phyloP scores from a whole-genome alignment of 2,329 filamentous ascomycete species.

The Triangularia setosa region DNA sequence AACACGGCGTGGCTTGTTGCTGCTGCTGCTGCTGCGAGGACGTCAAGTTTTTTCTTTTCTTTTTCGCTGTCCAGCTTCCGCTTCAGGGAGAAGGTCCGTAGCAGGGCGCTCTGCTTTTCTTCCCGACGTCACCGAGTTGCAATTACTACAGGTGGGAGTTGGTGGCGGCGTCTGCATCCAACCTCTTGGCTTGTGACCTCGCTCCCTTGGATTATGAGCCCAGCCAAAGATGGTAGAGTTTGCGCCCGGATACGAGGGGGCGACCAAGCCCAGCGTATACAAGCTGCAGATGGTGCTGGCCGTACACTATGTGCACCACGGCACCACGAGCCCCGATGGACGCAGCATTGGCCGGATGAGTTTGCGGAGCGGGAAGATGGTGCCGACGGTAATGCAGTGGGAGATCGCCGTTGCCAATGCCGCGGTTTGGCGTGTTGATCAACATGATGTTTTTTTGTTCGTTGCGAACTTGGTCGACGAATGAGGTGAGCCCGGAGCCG shows the following conservation, averaged over 20 bases:
- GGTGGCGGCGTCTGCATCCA: neutral
- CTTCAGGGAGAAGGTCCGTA: neutral
- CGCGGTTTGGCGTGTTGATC: constrained; percentile 18
- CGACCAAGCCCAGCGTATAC: neutral
- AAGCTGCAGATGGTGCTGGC: neutral
- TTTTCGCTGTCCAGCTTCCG: neutral
- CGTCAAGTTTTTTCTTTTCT: neutral
- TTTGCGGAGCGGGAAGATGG: constrained; percentile 4
- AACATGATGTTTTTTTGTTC: constrained; percentile 4
- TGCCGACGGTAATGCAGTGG: constrained; percentile 18
- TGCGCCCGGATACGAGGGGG: neutral
- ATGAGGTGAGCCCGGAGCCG: constrained; percentile 8
- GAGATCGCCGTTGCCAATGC: constrained; percentile 21
- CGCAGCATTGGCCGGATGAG: neutral
- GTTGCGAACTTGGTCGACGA: constrained; percentile 3
- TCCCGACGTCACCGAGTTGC: neutral
- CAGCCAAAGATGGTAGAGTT: neutral
- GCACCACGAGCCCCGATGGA: neutral
- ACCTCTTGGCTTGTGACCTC: neutral
- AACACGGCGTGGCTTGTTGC: neutral
- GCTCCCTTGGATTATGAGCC: neutral
- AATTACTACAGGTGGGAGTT: neutral
- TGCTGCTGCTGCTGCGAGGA: constrained; percentile 1
- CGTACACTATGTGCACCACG: too few species aligned
- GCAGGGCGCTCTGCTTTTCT: neutral